A percentile compares a stretch with the other conserved stretches of the same genome.
Evolutionary conservation across 257 asterid species (phyloP).

Genomic region (Solanum tarapatanum): DNA sequence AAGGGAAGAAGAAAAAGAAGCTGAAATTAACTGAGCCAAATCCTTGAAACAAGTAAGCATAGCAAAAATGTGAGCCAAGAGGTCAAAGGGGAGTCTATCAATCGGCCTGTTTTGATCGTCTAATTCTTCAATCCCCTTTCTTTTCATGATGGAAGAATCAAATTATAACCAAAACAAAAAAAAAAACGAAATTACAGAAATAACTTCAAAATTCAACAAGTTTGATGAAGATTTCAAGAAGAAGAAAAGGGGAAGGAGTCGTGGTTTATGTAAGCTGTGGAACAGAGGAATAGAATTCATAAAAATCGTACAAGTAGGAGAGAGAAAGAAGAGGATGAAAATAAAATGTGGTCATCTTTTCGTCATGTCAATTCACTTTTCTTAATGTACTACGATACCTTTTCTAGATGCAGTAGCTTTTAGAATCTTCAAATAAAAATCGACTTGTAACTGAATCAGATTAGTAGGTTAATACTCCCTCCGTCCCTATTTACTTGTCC

Average conservation of each 20-base stretch:
- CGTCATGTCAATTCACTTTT: conserved; percentile 12
- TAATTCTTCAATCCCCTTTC: conserved; percentile 16
- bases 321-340: conserved; percentile 6
- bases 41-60: conserved; percentile 66
- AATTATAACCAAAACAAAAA: not conserved
- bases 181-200: not conserved
- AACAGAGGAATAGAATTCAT: conserved; percentile 9
- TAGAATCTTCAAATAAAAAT: not conserved
- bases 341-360: conserved; percentile 43
- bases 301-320: not conserved
- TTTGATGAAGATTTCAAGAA: not conserved
- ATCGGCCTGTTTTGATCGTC: conserved; percentile 42
- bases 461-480: not conserved
- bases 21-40: conserved; percentile 56
- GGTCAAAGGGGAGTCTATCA: conserved; percentile 72
- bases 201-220: not conserved
- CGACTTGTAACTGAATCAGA: not conserved
- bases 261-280: conserved; percentile 4
- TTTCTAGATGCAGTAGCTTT: not conserved
- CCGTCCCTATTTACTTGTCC: no score
- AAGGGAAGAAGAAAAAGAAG: not conserved
- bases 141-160: conserved; percentile 12
- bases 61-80: conserved; percentile 68
- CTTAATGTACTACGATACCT: not conserved
- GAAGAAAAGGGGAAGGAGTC: not conserved